These are phyloP conservation scores for Myrica gale DNA, from an alignment of 306 rosid species.

Conservation along the genomic window DNA sequence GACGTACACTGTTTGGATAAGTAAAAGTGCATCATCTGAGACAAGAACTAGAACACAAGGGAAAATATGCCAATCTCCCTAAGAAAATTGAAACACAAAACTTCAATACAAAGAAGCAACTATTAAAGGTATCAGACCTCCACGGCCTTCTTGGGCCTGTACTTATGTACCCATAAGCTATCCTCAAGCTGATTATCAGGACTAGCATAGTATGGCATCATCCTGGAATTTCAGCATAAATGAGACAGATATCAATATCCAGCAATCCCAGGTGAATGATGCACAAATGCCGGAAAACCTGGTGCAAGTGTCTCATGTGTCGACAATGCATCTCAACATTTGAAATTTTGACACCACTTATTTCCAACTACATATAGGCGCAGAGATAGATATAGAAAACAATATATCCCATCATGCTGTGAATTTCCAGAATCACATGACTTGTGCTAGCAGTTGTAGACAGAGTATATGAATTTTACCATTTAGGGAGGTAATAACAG, in stretches of 20 bases:
- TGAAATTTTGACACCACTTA: neutral
- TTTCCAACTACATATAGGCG: neutral
- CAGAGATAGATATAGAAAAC: neutral
- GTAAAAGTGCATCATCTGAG: neutral
- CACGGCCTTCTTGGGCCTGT: conserved; percentile 69
- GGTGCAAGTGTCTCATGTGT: conserved; percentile 1
- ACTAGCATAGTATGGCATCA: conserved; percentile 43
- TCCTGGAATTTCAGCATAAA: conserved; percentile 42
- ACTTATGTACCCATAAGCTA: conserved; percentile 68
- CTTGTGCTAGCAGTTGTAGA: neutral
- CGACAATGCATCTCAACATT: neutral
- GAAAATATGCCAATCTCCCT: conserved; percentile 3
- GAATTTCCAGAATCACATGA: neutral
- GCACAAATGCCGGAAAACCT: conserved; percentile 17
- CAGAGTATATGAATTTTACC: neutral
- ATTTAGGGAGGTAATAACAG: neutral
- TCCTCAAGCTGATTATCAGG: conserved; percentile 43
- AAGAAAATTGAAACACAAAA: conserved; percentile 15
- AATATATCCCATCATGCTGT: neutral
- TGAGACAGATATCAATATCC: conserved; percentile 21
- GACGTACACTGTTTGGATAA: neutral
- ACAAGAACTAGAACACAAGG: neutral
- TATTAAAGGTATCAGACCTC: conserved; percentile 53
- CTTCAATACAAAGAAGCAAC: neutral
- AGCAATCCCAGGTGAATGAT: conserved; percentile 9